These are phyloP conservation scores for Alternaria burnsii DNA, from an alignment of 2,329 filamentous ascomycete genomes.

Conservation along the genomic window DNA sequence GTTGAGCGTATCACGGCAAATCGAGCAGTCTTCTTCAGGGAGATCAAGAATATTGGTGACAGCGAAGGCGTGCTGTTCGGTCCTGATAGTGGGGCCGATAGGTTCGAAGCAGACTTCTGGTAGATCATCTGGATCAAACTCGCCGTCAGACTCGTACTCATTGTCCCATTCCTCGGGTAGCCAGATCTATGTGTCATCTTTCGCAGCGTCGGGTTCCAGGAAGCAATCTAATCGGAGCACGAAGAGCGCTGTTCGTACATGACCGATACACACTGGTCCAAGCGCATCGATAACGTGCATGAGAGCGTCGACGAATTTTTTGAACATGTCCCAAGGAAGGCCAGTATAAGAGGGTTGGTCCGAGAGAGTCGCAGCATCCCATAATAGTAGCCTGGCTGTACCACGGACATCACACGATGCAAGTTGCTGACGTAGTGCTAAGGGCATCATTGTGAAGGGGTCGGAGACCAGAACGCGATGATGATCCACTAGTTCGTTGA, in stretches of 20 bases:
- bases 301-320: not conserved
- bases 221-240: not conserved
- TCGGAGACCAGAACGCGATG: not conserved
- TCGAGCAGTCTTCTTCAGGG: not conserved
- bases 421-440: not conserved
- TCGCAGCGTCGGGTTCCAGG: not conserved
- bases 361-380: not conserved
- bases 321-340: not conserved
- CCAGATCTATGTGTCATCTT: not conserved
- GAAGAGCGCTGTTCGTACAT: not conserved
- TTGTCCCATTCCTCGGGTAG: not conserved
- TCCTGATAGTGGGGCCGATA: not conserved
- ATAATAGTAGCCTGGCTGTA: not conserved
- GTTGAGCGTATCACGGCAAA: not conserved
- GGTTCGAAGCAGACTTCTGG: conserved; percentile 1
- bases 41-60: not conserved
- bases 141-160: not conserved
- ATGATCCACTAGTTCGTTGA: not conserved
- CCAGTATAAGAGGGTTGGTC: not conserved
- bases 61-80: not conserved
- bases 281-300: not conserved
- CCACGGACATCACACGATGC: not conserved
- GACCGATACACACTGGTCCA: not conserved
- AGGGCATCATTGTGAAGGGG: not conserved
- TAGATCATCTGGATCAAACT: not conserved